These are phyloP conservation scores for Bryopsis sp. DNA, from an alignment of 139 green algal genomes.

Conservation along the genomic window DNA sequence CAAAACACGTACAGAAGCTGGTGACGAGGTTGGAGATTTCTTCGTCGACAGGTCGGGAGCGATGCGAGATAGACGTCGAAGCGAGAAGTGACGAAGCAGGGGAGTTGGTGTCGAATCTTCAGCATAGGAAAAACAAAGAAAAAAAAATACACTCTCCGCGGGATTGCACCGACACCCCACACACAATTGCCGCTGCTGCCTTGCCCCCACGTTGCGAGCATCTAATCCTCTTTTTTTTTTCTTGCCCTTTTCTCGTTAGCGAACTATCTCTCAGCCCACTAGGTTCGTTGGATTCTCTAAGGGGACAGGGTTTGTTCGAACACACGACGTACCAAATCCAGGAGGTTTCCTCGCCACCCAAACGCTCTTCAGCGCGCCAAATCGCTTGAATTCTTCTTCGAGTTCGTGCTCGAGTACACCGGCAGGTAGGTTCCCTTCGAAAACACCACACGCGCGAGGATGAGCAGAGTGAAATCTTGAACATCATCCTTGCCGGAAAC, in stretches of 20 bases:
- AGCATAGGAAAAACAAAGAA: not conserved
- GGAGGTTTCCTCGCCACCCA: not conserved
- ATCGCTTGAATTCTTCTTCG: not conserved
- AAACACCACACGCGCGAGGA: not conserved
- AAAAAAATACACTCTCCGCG: not conserved
- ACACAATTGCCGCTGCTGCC: not conserved
- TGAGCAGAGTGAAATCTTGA: too few relatives aligned
- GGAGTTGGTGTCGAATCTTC: not conserved
- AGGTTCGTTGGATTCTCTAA: not conserved
- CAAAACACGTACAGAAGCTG: not conserved
- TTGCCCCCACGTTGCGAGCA: too few relatives aligned
- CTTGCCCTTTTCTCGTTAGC: too few relatives aligned
- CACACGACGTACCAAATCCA: not conserved
- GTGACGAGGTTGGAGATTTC: not conserved
- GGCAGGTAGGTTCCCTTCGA: not conserved
- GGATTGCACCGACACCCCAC: not conserved
- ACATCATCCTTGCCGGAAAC: too few relatives aligned
- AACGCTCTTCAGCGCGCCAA: not conserved
- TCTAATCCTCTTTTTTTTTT: too few relatives aligned
- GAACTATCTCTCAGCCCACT: not conserved
- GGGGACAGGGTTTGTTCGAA: not conserved
- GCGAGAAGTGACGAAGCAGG: not conserved
- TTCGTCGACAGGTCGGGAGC: not conserved
- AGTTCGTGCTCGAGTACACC: not conserved
- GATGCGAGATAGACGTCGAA: not conserved